Evolutionary conservation across 805 yeast species (phyloP).

Genomic region (Lipomyces orientalis): DNA sequence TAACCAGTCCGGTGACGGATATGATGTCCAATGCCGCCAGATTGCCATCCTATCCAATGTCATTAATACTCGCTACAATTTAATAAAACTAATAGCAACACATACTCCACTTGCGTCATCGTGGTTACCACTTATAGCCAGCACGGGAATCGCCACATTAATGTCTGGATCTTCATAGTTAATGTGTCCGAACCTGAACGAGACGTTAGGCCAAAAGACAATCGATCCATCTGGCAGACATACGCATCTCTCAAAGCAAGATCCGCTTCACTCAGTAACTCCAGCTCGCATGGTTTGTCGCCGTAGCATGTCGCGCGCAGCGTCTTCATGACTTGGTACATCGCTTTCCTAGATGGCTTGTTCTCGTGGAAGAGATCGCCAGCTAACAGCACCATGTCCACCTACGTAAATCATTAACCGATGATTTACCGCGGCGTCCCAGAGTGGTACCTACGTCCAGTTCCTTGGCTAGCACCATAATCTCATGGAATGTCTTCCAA

Average conservation of each 20-base stretch:
- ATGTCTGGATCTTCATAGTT: conserved; percentile 91
- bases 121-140: conserved; percentile 94
- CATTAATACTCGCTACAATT: conserved; percentile 3
- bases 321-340: conserved; percentile 79
- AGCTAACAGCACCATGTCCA: conserved; percentile 87
- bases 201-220: neutral
- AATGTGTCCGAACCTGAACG: conserved; percentile 60
- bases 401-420: conserved; percentile 33
- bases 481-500: conserved; percentile 85
- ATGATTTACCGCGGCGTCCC: neutral
- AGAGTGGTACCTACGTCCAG: conserved; percentile 55
- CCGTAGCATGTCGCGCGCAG: conserved; percentile 78
- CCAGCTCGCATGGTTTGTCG: conserved; percentile 84
- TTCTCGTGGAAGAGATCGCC: conserved; percentile 94
- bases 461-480: conserved; percentile 69
- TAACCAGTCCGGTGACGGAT: conserved; percentile 78
- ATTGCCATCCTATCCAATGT: conserved; percentile 45
- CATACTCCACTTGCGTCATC: conserved; percentile 94
- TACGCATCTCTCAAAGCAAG: conserved; percentile 58
- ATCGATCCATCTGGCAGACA: conserved; percentile 1
- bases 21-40: conserved; percentile 86
- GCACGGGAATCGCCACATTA: conserved; percentile 86
- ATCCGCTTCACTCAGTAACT: conserved; percentile 79
- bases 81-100: neutral
- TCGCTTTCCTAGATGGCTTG: conserved; percentile 84